Evolutionary conservation across 768 basidiomycete genomes (phyloP).

Genomic region (Termitomyces sp.): DNA sequence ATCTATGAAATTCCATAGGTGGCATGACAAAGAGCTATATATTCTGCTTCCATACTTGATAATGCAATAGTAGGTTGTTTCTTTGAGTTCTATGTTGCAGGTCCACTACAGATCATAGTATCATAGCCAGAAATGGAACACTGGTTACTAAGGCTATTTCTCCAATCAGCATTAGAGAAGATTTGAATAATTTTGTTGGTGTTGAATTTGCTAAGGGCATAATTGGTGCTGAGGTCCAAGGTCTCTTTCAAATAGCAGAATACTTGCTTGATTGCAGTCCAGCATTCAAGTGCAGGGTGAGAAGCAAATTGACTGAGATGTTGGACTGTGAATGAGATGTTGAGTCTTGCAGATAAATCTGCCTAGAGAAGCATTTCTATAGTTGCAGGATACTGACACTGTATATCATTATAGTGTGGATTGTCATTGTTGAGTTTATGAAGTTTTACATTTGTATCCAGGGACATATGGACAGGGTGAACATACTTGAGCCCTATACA

Average conservation of each 20-base stretch:
- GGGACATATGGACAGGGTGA: slow-evolving; percentile 18
- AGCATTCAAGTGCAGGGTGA: slow-evolving; percentile 28
- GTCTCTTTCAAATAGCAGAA: neutral
- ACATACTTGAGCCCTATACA: slow-evolving; percentile 17
- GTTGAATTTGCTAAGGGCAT: neutral
- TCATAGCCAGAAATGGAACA: too few species aligned
- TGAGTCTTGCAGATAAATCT: slow-evolving; percentile 26
- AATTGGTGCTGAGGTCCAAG: slow-evolving; percentile 11
- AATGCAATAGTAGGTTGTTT: too few species aligned
- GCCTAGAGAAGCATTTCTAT: slow-evolving; percentile 30
- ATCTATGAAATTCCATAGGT: too few species aligned
- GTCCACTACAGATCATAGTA: too few species aligned
- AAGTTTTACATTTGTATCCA: slow-evolving; percentile 19
- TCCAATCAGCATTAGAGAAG: too few species aligned
- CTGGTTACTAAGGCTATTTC: too few species aligned
- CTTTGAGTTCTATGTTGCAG: too few species aligned
- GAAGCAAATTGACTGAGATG: slow-evolving; percentile 24
- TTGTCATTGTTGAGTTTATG: neutral
- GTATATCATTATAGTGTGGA: neutral
- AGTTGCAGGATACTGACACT: slow-evolving; percentile 1
- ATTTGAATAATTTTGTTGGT: too few species aligned
- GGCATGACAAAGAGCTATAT: too few species aligned
- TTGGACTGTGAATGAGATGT: slow-evolving; percentile 31
- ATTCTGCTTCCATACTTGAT: too few species aligned
- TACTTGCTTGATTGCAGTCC: slow-evolving; percentile 27